Conservation (phyloP, 1,284 basidiomycete genomes). For the Termitomyces sp. region DNA sequence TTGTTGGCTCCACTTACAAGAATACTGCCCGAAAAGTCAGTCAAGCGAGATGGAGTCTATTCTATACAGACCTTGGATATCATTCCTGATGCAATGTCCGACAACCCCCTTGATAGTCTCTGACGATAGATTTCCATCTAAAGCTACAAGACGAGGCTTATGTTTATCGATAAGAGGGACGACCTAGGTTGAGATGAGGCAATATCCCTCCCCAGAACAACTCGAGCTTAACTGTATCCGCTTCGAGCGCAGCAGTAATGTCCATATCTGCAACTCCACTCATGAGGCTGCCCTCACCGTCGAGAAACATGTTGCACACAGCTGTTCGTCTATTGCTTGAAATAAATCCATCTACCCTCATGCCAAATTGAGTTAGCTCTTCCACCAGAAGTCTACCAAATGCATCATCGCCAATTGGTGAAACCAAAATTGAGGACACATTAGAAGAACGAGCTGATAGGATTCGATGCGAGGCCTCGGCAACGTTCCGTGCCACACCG, state of each 20-base stretch:
- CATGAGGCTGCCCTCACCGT: constrained; percentile 66
- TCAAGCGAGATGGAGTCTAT: background rate
- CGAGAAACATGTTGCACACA: constrained; percentile 83
- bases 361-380: constrained; percentile 57
- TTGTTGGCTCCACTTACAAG: constrained; percentile 41
- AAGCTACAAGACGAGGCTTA: constrained; percentile 58
- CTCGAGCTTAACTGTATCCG: constrained; percentile 37
- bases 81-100: constrained; percentile 37
- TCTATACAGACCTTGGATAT: constrained; percentile 46
- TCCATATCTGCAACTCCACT: constrained; percentile 92
- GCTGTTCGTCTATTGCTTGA: constrained; percentile 49
- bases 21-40: constrained; percentile 36
- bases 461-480: constrained; percentile 78
- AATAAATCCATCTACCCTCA: constrained; percentile 81
- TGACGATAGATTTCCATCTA: constrained; percentile 79
- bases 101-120: constrained; percentile 51
- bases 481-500: constrained; percentile 92
- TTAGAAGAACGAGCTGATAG: constrained; percentile 34
- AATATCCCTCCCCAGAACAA: background rate
- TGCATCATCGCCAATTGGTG: constrained; percentile 63
- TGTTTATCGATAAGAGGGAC: constrained; percentile 36
- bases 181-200: constrained; percentile 29
- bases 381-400: constrained; percentile 62
- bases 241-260: constrained; percentile 52
- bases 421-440: constrained; percentile 47